Base-by-base conservation (phyloP, 257 asterid genomes). In the Solanum paucissectum region DNA sequence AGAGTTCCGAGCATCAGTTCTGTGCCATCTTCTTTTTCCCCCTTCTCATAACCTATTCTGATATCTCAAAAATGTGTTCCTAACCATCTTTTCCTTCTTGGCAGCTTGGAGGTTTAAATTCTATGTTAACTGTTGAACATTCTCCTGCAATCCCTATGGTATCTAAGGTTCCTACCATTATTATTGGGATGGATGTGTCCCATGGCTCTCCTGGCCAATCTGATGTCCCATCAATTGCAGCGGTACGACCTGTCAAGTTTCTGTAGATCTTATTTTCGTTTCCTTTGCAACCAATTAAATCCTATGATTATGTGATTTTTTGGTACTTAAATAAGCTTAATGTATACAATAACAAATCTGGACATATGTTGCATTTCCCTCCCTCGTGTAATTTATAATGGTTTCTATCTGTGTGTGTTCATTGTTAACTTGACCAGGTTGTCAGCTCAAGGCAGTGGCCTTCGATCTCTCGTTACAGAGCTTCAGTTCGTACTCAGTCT, bases 381-480 rank as follows among this genome's bases (percentile, higher is more conserved):
- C 16, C n/a, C 34, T 42, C 69, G 12, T 25, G 40, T 52, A 49
- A 29, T 36, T 40, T 76, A 44, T 72, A 72, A 29, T 46, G 40
- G 29, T 18, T 46, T 29, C 3, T 16, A 6, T 46, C 40, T 81
- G 2, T 18, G 8, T 42, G 7, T n/a, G 7, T 42, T 40, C 23
- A 8, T 44, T 16, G 37, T 27, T 18, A 16, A 46, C 85, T 46
- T 79, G 16, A 79, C 83, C 88, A 96, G 99, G 99, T 96, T 69
- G 99, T 96, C 58, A 95, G 99, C 88, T 96, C 99, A 4, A 94
- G 99, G 93, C 95, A 95, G 55, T 96, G 99, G 99, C 99, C 99
- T 10, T 91, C 95, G 0, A 90, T 96, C 83, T 95, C 99, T 86
- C 94, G 95, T 18, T 96, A 96, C 29, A 85, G 98, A 87, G 99